Conservation (phyloP, 768 basidiomycete genomes). For the Boletus insuetus region DNA sequence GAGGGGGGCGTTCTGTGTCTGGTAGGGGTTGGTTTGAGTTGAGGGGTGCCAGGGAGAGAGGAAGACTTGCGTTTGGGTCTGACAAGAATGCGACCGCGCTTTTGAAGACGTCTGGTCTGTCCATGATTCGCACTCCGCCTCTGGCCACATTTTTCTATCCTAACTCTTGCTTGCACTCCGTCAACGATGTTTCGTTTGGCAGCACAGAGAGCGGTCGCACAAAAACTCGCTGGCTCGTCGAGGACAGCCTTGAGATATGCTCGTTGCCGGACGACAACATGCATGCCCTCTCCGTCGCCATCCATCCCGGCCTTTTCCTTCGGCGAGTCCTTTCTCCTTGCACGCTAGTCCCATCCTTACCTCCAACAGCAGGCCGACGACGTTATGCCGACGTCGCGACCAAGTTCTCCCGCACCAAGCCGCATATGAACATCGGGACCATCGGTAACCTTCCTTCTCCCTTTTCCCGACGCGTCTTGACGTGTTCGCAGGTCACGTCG, state of each 20-base stretch:
- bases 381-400: conserved; percentile 67
- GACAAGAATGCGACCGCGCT: conserved; percentile 83
- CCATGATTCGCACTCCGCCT: conserved; percentile 38
- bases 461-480: conserved; percentile 15
- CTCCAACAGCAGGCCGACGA: conserved; percentile 33
- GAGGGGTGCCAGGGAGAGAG: neutral
- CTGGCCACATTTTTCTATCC: neutral
- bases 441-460: conserved; percentile 51
- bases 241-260: conserved; percentile 2
- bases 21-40: conserved; percentile 14
- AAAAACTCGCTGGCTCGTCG: neutral
- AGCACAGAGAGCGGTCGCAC: conserved; percentile 16
- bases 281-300: neutral
- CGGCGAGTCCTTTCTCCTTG: neutral
- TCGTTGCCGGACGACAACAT: conserved; percentile 17
- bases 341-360: neutral
- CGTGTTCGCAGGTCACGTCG: conserved; percentile 70
- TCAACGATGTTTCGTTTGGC: conserved; percentile 31
- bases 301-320: conserved; percentile 4
- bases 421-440: conserved; percentile 95
- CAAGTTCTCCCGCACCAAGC: conserved; percentile 72
- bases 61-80: conserved; percentile 67
- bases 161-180: neutral
- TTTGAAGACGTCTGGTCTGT: conserved; percentile 58
- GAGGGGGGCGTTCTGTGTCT: conserved; percentile 78